These are phyloP conservation scores for Fusarium sp. DNA, from an alignment of 2,329 filamentous ascomycete genomes.

Conservation along the genomic window DNA sequence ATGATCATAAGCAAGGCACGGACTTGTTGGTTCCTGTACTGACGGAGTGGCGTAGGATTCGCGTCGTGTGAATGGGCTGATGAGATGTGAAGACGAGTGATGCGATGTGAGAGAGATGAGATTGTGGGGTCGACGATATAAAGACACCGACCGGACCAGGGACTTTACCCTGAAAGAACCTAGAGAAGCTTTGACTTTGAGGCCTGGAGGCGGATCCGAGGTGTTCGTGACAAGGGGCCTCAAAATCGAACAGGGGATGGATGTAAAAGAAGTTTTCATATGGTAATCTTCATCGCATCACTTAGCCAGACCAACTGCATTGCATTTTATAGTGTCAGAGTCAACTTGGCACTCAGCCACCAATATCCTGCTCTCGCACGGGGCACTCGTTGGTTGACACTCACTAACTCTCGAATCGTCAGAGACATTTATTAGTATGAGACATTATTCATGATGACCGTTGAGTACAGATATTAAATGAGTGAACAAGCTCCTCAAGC, in stretches of 20 bases:
- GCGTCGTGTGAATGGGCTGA: constrained; percentile 19
- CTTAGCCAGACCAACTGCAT: neutral
- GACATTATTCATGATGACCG: neutral
- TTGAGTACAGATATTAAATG: neutral
- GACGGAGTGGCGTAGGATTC: constrained; percentile 6
- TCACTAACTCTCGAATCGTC: constrained; percentile 8
- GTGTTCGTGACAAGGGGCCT: constrained; percentile 39
- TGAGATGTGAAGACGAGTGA: constrained; percentile 22
- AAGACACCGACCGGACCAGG: constrained; percentile 11
- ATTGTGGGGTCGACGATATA: constrained; percentile 31
- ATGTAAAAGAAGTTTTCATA: neutral
- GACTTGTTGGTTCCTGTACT: neutral
- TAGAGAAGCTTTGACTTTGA: constrained; percentile 21
- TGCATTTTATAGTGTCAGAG: neutral
- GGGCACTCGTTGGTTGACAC: neutral
- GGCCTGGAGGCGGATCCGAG: constrained; percentile 41
- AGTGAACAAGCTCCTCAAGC: constrained; percentile 14
- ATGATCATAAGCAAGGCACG: constrained; percentile 3
- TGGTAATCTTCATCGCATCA: constrained; percentile 14
- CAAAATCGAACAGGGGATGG: constrained; percentile 18
- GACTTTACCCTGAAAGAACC: constrained; percentile 16
- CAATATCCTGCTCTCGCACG: constrained; percentile 5
- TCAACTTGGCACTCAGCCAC: constrained; percentile 17
- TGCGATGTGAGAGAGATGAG: constrained; percentile 30
- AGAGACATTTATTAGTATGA: neutral